phyloP scores from a whole-genome alignment of 2,329 filamentous ascomycete species.

The Phialophora tarda region DNA sequence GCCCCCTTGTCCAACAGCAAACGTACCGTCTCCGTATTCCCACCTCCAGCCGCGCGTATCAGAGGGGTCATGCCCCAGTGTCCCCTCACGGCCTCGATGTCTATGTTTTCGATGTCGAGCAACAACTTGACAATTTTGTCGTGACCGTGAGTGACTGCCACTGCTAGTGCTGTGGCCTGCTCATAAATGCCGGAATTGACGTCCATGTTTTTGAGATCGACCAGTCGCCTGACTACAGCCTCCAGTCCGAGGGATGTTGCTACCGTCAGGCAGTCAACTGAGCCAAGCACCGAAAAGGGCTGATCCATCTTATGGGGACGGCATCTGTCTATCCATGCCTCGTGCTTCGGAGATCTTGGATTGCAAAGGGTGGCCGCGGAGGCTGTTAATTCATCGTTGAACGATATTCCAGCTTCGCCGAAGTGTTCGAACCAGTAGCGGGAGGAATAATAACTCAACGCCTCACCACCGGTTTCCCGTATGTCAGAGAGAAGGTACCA shows the following conservation, averaged over 20 bases:
- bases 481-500: slow-evolving; percentile 1
- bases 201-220: not conserved
- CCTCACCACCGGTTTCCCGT: not conserved
- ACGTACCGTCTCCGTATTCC: slow-evolving; percentile 14
- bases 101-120: not conserved
- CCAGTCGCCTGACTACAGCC: not conserved
- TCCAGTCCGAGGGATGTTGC: not conserved
- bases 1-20: slow-evolving; percentile 14
- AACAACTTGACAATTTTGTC: not conserved
- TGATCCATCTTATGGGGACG: no score
- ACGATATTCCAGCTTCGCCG: not conserved
- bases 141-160: not conserved
- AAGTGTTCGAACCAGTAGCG: not conserved
- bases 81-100: not conserved
- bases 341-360: no score
- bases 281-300: no score
- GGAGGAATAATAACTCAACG: not conserved
- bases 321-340: no score
- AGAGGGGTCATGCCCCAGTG: not conserved
- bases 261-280: not conserved
- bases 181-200: not conserved
- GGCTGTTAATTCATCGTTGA: not conserved
- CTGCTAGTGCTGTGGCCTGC: not conserved
- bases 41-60: not conserved
- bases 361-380: not conserved